These are phyloP conservation scores for Beta macrorhiza DNA, from an alignment of 179 eudicot species.

Conservation along the genomic window DNA sequence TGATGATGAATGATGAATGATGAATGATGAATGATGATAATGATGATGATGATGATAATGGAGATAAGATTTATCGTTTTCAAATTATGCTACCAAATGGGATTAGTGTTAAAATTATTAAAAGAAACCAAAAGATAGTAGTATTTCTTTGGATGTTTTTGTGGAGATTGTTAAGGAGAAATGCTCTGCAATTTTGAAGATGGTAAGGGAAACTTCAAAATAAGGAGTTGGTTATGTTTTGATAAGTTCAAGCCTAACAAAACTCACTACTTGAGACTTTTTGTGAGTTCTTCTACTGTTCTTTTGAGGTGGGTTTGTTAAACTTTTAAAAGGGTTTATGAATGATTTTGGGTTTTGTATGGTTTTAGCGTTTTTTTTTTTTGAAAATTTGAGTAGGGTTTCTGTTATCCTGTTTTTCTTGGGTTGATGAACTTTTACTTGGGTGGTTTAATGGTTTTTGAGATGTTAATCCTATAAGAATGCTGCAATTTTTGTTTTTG, in stretches of 20 bases:
- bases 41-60: slow-evolving; percentile 8
- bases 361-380: not conserved
- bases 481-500: too few relatives aligned
- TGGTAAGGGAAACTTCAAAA: slow-evolving; percentile 21
- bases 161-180: slow-evolving; percentile 24
- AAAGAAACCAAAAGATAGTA: slow-evolving; percentile 23
- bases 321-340: not conserved
- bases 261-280: slow-evolving; percentile 37
- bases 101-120: slow-evolving; percentile 12
- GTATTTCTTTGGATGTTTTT: slow-evolving; percentile 32
- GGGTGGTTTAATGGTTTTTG: not conserved
- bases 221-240: slow-evolving; percentile 19
- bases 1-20: too few relatives aligned
- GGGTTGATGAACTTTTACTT: not conserved
- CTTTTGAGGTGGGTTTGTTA: not conserved
- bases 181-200: slow-evolving; percentile 34
- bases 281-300: slow-evolving; percentile 31
- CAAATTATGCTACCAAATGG: slow-evolving; percentile 50
- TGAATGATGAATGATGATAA: not conserved
- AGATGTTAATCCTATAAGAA: too few relatives aligned
- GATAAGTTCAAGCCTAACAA: slow-evolving; percentile 33
- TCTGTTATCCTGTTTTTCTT: too few relatives aligned
- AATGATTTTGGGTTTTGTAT: too few relatives aligned
- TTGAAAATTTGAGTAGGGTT: too few relatives aligned
- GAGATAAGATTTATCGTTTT: slow-evolving; percentile 35